Percentiles rank a stretch among this genome's conserved stretches.
Conservation (phyloP, 2,329 filamentous ascomycete genomes). For the Pestalotiopsis sp. region DNA sequence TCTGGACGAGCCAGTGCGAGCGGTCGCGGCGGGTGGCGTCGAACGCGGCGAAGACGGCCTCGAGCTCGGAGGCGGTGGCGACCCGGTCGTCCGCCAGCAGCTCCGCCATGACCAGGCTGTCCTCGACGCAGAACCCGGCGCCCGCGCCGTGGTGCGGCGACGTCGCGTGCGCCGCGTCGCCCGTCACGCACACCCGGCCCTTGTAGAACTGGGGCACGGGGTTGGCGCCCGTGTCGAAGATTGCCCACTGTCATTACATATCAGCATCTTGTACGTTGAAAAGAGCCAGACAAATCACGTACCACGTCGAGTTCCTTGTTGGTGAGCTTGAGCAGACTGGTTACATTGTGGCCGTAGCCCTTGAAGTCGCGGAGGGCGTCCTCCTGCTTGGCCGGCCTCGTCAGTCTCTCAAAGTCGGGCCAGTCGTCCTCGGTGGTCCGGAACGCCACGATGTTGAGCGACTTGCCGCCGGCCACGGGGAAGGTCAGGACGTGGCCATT, state of each 20-base stretch:
- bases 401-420: conserved; percentile 24
- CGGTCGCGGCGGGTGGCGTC: conserved; percentile 8
- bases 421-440: conserved; percentile 33
- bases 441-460: conserved; percentile 55
- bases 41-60: conserved; percentile 5
- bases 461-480: conserved; percentile 55
- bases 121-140: conserved; percentile 12
- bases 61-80: background rate
- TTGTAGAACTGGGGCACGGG: background rate
- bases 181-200: conserved; percentile 3
- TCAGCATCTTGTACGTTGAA: background rate
- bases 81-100: background rate
- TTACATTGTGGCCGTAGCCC: conserved; percentile 28
- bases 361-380: conserved; percentile 38
- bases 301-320: conserved; percentile 3
- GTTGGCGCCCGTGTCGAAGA: conserved; percentile 14
- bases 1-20: conserved; percentile 15
- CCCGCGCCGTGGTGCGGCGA: conserved; percentile 12
- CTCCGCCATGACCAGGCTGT: conserved; percentile 2
- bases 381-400: conserved; percentile 30
- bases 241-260: conserved; percentile 8
- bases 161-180: conserved; percentile 13
- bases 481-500: conserved; percentile 60
- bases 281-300: background rate
- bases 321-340: conserved; percentile 5